Percentiles rank a stretch among this genome's conserved stretches.
Evolutionary conservation across 352 stramenopile genomes (phyloP).

Genomic region (Globisporangium nagaii): DNA sequence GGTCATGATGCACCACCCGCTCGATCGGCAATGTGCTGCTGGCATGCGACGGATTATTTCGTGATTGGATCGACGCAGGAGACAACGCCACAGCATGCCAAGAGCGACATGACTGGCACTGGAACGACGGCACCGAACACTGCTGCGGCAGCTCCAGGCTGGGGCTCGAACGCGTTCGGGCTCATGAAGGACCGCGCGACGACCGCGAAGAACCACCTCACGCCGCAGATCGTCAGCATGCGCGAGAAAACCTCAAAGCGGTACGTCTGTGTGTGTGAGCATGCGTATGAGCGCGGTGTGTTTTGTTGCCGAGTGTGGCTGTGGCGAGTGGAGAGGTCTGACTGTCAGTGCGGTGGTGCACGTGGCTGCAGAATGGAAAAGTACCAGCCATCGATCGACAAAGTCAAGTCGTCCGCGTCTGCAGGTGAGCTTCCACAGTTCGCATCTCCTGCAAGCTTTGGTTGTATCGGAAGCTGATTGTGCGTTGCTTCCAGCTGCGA

Average conservation of each 20-base stretch:
- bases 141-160: constrained; percentile 7
- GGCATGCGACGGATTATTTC: not conserved
- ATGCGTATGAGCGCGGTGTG: not conserved
- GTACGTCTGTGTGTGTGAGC: constrained; percentile 7
- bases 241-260: constrained; percentile 48
- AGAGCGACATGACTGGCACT: not conserved
- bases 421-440: constrained; percentile 27
- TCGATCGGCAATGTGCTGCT: not conserved
- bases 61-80: not conserved
- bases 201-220: constrained; percentile 47
- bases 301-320: not conserved
- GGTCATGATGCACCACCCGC: not conserved
- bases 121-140: not conserved
- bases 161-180: constrained; percentile 27
- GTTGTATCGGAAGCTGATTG: not conserved
- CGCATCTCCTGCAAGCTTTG: not conserved
- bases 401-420: constrained; percentile 64
- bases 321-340: not conserved
- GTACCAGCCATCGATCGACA: constrained; percentile 73
- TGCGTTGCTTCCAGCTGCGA: constrained; percentile 42
- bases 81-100: constrained; percentile 1
- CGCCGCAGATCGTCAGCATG: constrained; percentile 47
- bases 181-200: constrained; percentile 49
- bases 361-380: constrained; percentile 39
- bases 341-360: not conserved